Percentiles rank a stretch among this genome's conserved stretches.
These are phyloP conservation scores for Talaromyces verruculosus DNA, from an alignment of 2,329 filamentous ascomycete genomes.

Conservation along the genomic window DNA sequence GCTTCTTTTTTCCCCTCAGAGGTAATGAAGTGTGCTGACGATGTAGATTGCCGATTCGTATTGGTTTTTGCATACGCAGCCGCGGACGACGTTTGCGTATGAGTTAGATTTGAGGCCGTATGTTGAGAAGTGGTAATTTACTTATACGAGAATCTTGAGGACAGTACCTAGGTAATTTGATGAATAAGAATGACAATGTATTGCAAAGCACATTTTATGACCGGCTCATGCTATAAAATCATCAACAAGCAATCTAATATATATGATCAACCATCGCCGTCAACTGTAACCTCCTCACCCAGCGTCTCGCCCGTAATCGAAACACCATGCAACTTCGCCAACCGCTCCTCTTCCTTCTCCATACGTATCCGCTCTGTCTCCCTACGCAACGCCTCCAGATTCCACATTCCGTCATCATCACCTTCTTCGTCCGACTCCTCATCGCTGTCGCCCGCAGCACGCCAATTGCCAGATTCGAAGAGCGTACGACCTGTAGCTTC, in stretches of 20 bases:
- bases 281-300: constrained; percentile 12
- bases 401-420: constrained; percentile 64
- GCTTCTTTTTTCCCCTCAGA: background rate
- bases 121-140: constrained; percentile 75
- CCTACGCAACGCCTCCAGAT: constrained; percentile 74
- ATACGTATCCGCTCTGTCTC: constrained; percentile 78
- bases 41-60: constrained; percentile 79
- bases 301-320: constrained; percentile 3
- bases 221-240: constrained; percentile 6
- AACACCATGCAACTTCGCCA: constrained; percentile 42
- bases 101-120: constrained; percentile 79
- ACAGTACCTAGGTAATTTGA: background rate
- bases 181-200: constrained; percentile 6
- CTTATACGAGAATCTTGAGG: background rate
- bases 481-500: constrained; percentile 92
- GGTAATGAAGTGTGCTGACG: background rate
- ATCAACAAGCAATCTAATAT: background rate
- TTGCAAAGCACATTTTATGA: background rate
- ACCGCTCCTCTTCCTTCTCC: constrained; percentile 73
- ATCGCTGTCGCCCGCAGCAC: constrained; percentile 58
- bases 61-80: constrained; percentile 81
- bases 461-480: constrained; percentile 97
- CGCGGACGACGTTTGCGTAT: constrained; percentile 73
- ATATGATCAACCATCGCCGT: constrained; percentile 14
- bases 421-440: constrained; percentile 41